Conservation (phyloP, 2,329 filamentous ascomycete species). For the Anthostomella pinea region DNA sequence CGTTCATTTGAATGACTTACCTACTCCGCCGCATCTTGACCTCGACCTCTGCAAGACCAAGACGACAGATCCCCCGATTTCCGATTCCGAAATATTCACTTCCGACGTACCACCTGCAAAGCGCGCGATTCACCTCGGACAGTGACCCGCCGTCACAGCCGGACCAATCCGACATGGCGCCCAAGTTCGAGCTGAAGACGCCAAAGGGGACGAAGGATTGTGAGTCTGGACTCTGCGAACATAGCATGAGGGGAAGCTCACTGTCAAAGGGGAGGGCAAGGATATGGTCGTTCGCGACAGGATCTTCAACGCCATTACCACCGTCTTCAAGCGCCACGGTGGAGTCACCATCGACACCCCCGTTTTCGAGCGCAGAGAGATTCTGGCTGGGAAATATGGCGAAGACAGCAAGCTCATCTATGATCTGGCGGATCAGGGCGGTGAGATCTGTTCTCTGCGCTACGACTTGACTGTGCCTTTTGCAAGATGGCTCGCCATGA, state of each 20-base stretch:
- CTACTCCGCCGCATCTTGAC: slow-evolving; percentile 8
- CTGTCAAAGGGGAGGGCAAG: slow-evolving; percentile 58
- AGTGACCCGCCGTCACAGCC: slow-evolving; percentile 11
- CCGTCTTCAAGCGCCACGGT: slow-evolving; percentile 59
- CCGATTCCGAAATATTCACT: neutral
- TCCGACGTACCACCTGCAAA: neutral
- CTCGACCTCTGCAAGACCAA: slow-evolving; percentile 2
- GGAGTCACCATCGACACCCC: slow-evolving; percentile 66
- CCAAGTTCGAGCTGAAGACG: slow-evolving; percentile 73
- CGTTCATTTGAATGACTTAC: slow-evolving; percentile 13
- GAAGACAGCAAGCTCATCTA: slow-evolving; percentile 62
- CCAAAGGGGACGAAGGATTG: slow-evolving; percentile 91
- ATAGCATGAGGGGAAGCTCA: slow-evolving; percentile 16
- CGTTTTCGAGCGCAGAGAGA: slow-evolving; percentile 74
- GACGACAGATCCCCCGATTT: slow-evolving; percentile 2
- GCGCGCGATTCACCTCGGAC: slow-evolving; percentile 1
- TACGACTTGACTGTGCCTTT: slow-evolving; percentile 81
- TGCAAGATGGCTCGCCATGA: slow-evolving; percentile 76
- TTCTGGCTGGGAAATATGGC: slow-evolving; percentile 60
- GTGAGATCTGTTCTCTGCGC: slow-evolving; percentile 75
- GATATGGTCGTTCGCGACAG: slow-evolving; percentile 79
- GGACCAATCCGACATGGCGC: slow-evolving; percentile 30
- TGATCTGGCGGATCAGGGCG: slow-evolving; percentile 79
- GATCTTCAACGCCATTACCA: slow-evolving; percentile 59
- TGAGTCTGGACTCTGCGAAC: slow-evolving; percentile 30